A percentile compares a stretch with the other conserved stretches of the same genome.
These are phyloP conservation scores for Clohesyomyces aquaticus DNA, from an alignment of 495 filamentous ascomycete genomes.

Conservation along the genomic window DNA sequence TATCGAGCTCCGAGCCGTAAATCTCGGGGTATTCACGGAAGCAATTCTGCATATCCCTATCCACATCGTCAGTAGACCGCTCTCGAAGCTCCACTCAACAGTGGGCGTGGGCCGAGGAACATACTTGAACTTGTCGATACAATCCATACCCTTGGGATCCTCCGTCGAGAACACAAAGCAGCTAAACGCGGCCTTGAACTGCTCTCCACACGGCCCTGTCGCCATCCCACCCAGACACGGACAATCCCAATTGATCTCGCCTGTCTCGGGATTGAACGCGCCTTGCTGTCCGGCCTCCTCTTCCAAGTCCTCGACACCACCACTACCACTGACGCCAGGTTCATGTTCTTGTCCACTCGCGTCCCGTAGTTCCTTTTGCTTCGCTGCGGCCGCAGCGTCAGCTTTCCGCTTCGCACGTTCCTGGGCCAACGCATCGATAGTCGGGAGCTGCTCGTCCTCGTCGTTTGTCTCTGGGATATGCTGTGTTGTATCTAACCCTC, in stretches of 20 bases:
- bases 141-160: constrained; percentile 98
- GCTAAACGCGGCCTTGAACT: constrained; percentile 93
- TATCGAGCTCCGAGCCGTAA: constrained; percentile 87
- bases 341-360: no score
- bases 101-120: no score
- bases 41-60: constrained; percentile 93
- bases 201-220: constrained; percentile 90
- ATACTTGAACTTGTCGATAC: constrained; percentile 97
- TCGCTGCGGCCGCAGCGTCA: constrained; percentile 7
- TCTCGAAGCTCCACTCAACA: background rate
- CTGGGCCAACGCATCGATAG: constrained; percentile 44
- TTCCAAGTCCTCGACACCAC: constrained; percentile 62
- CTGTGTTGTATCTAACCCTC: constrained; percentile 22
- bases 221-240: constrained; percentile 98
- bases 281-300: constrained; percentile 82
- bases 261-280: constrained; percentile 96
- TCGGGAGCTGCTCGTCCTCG: constrained; percentile 43
- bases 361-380: background rate
- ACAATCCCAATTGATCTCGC: constrained; percentile 99
- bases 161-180: constrained; percentile 94
- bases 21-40: constrained; percentile 89
- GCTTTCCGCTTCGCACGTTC: constrained; percentile 40
- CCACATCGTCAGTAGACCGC: constrained; percentile 34
- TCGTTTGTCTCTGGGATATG: constrained; percentile 40
- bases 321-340: no score